Base-by-base conservation (phyloP, 2,329 filamentous ascomycete genomes). In the Cladobotryum mycophilum region DNA sequence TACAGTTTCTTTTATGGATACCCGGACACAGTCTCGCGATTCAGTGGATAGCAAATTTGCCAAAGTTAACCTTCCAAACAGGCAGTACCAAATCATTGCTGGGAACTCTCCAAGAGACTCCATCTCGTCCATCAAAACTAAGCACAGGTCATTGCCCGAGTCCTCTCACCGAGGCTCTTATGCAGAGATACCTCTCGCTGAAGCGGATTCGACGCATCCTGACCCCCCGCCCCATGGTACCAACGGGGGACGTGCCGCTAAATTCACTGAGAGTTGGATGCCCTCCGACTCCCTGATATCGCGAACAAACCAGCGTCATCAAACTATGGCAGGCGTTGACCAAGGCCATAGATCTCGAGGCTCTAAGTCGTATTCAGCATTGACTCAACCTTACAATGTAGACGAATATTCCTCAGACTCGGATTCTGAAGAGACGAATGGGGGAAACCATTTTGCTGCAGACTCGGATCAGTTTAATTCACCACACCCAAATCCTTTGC, bases 1-100 rank as follows among this genome's bases (percentile, higher is more conserved):
- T 1, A 79, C 78, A 1, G 76, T 96, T 45, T 84, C 90, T 0
- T 96, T 95, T 67, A 80, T 88, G 68, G 85, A 93, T 63, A 95
- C 88, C 0, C 81, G 90, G 34, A 76, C 73, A 14, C 73, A 79
- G 43, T 88, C 84, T 2, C 76, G 79, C 11, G 76, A 79, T 33
- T 82, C 80, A 4, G 67, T 76, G 44, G 70, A 70, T 20, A 78
- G 75, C 37, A 73, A 74, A 45, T 74, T 81, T 56, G 82, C 82
- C 0, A 76, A 75, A 36, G 54, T 70, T 51, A 73, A 83, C 57
- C 70, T 82, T 12, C 77, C 81, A 9, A 75, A 74, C 55, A 71
- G 78, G 42, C 76, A 81, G 56, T 78, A 82, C 56, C 78, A 82
- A 59, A 67, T 76, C 53, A 56, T 66, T 1, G 69, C 71, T 0